Percentiles rank a stretch among this genome's conserved stretches.
Evolutionary conservation across 1,284 basidiomycete genomes (phyloP).

Genomic region (Chiua sp.): DNA sequence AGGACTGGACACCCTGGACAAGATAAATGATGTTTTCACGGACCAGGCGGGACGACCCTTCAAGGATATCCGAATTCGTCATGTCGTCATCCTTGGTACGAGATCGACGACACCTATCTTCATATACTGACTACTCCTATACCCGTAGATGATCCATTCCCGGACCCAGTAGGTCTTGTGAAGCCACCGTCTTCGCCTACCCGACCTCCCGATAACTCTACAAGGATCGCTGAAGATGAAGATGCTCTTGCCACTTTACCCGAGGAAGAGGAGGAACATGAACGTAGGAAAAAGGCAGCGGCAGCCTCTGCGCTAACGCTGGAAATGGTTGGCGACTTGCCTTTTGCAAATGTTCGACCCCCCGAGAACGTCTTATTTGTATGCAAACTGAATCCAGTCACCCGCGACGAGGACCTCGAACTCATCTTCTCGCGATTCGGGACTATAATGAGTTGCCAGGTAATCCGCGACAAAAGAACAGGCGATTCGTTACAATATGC

Average conservation of each 20-base stretch:
- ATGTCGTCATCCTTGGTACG: conserved; percentile 90
- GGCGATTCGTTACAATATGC: conserved; percentile 98
- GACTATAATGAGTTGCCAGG: conserved; percentile 95
- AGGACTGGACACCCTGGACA: conserved; percentile 91
- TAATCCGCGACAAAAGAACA: conserved; percentile 97
- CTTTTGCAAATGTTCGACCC: conserved; percentile 96
- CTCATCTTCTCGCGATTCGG: conserved; percentile 98
- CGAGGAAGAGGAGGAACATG: conserved; percentile 88
- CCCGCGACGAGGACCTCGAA: conserved; percentile 94
- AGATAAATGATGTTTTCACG: conserved; percentile 90
- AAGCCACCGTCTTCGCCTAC: conserved; percentile 81
- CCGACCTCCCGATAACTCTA: conserved; percentile 81
- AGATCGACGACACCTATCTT: conserved; percentile 1
- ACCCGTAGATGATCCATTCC: conserved; percentile 88
- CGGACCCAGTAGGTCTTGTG: conserved; percentile 80
- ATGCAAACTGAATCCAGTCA: conserved; percentile 98
- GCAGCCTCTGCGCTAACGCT: conserved; percentile 94
- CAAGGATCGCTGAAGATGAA: conserved; percentile 92
- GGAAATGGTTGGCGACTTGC: conserved; percentile 99
- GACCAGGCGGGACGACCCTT: conserved; percentile 91
- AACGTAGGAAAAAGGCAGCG: conserved; percentile 89
- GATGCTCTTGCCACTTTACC: conserved; percentile 78
- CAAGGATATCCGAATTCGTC: conserved; percentile 93
- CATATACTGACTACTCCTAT: conserved; percentile 51
- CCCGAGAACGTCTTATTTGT: conserved; percentile 99